Percentiles rank a stretch among this genome's conserved stretches.
Evolutionary conservation across 495 filamentous ascomycete species (phyloP).

Genomic region (Daldinia grandis): DNA sequence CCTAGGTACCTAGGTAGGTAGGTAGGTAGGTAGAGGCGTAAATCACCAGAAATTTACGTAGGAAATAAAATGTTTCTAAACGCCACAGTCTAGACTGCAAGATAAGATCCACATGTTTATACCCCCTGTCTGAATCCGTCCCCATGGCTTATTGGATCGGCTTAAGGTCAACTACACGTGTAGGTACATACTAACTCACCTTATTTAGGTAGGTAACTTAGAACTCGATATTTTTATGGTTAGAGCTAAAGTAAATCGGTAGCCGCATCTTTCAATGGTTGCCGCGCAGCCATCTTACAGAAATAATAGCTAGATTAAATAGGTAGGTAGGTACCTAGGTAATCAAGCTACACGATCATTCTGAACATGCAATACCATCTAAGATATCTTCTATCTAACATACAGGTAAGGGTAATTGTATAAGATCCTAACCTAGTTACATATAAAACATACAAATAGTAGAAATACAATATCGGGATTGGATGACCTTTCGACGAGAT

Average conservation of each 20-base stretch:
- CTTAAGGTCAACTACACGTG: neutral
- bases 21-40: no score
- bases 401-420: neutral
- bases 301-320: no score
- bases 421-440: neutral
- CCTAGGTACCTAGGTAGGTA: no score
- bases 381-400: neutral
- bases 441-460: neutral
- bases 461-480: neutral
- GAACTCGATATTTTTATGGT: neutral
- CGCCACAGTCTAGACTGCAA: neutral
- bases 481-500: neutral
- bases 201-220: no score
- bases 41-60: neutral
- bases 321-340: no score
- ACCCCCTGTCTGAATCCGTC: slow-evolving; percentile 3
- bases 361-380: neutral
- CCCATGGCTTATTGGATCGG: slow-evolving; percentile 7
- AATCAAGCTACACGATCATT: neutral
- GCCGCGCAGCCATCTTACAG: no score
- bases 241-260: no score
- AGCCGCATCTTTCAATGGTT: no score
- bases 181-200: neutral
- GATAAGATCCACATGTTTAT: slow-evolving; percentile 7
- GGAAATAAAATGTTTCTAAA: neutral